Percentiles rank a stretch among this genome's conserved stretches.
Evolutionary conservation across 2,329 filamentous ascomycete species (phyloP).

Genomic region (Colletotrichum horii): DNA sequence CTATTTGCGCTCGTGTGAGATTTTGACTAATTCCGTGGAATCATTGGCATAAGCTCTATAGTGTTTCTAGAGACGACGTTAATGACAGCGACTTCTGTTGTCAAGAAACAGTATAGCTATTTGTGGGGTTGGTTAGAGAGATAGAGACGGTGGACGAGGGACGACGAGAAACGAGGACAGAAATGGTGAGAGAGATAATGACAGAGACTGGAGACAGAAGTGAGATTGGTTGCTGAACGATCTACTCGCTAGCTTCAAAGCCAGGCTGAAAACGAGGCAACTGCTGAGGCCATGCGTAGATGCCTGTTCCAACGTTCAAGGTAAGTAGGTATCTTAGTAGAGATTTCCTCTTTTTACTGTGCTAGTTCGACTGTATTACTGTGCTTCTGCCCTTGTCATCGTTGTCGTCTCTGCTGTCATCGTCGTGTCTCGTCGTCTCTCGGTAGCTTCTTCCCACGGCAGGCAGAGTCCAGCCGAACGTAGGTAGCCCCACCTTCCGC

Average conservation of each 20-base stretch:
- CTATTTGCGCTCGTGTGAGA: not conserved
- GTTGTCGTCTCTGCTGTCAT: not conserved
- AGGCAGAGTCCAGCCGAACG: not conserved
- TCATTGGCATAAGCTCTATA: not conserved
- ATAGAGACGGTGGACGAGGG: too few species aligned
- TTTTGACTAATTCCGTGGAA: not conserved
- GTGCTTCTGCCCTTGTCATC: not conserved
- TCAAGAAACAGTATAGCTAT: not conserved
- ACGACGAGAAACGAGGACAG: too few species aligned
- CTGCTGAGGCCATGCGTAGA: not conserved
- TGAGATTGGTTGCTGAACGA: too few species aligned
- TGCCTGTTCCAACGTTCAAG: not conserved
- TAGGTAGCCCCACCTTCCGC: slow-evolving; percentile 10
- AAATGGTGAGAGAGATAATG: too few species aligned
- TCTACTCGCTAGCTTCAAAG: too few species aligned
- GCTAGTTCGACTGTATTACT: not conserved
- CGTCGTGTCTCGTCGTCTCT: too few species aligned
- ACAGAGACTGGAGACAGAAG: too few species aligned
- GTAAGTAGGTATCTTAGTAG: not conserved
- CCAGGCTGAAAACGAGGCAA: not conserved
- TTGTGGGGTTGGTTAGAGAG: not conserved
- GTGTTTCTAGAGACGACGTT: not conserved
- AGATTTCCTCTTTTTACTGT: not conserved
- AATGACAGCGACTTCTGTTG: not conserved
- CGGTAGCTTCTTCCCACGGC: not conserved